Conservation (phyloP, 257 asterid genomes). For the Solanum medicagineum region DNA sequence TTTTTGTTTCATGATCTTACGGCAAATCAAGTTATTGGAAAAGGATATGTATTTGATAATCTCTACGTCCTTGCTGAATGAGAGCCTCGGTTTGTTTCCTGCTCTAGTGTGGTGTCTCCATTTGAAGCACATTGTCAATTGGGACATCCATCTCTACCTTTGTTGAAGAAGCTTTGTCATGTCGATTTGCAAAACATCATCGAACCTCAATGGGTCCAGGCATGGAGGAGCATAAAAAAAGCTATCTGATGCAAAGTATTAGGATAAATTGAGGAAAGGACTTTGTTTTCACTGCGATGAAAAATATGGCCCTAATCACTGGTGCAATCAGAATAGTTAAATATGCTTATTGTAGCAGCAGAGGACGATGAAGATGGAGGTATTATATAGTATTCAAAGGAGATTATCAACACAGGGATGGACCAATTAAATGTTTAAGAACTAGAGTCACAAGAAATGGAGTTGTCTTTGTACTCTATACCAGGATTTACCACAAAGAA, state of each 20-base stretch:
- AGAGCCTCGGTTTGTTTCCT: too few relatives aligned
- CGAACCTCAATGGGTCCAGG: too few relatives aligned
- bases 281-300: not conserved
- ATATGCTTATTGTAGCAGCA: not conserved
- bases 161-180: too few relatives aligned
- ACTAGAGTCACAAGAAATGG: not conserved
- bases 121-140: too few relatives aligned
- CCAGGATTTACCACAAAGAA: not conserved
- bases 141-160: too few relatives aligned
- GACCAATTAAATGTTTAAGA: not conserved
- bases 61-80: too few relatives aligned
- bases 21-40: too few relatives aligned
- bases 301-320: not conserved
- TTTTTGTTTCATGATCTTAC: too few relatives aligned
- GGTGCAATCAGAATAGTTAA: not conserved
- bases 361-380: not conserved
- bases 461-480: not conserved
- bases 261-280: not conserved
- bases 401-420: not conserved
- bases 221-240: too few relatives aligned
- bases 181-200: too few relatives aligned
- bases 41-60: too few relatives aligned
- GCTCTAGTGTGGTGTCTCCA: too few relatives aligned
- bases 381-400: not conserved
- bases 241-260: not conserved